Evolutionary conservation across 257 asterid genomes (phyloP), one percentile per base, ranked within the genome.

Genomic region (Primulina eburnea): DNA sequence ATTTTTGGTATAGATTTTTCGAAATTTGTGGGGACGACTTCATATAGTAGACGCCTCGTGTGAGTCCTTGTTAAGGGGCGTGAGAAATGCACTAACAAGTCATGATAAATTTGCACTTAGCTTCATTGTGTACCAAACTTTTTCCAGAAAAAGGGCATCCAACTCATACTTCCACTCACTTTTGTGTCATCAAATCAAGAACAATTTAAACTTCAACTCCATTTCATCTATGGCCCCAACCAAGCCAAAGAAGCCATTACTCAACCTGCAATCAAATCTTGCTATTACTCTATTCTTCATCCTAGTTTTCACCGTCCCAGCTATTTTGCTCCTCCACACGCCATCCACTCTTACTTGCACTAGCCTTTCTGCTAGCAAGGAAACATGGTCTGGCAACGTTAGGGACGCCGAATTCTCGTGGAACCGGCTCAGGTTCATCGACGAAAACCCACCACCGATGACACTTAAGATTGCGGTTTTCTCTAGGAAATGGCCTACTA

Each of bases 401-500:
- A 88, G 88, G 5, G 37, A 33, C 0, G 92, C 89, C 6, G 79
- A 84, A n/a, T 88, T 92, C 71, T 33, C 97, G 0, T 92, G 97
- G 97, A 92, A 92, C 64, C 86, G 78, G 67, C 81, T 92, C 3
- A 59, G 50, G 1, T 82, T 92, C 69, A 20, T 52, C 4, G 71
- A 43, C 2, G 66, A n/a, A 0, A 29, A 16, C 5, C 78, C 88
- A 0, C 86, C 96, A 2, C 72, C 68, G 8, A 9, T 16, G 8
- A 2, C 73, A 4, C 92, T 88, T 6, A 86, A 66, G 34, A 86
- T 92, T 53, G 97, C 98, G 3, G 98, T 92, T n/a, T 92, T 90
- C 78, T 81, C 98, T 7, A 69, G 96, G 43, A 92, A 92, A 75
- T 92, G 98, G 98, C 98, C 98, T 55, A 84, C 79, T 29, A 61